Percentiles rank a stretch among this genome's conserved stretches.
Evolutionary conservation across 108 stramenopile genomes (phyloP).

Genomic region (Nitzschia sp.): DNA sequence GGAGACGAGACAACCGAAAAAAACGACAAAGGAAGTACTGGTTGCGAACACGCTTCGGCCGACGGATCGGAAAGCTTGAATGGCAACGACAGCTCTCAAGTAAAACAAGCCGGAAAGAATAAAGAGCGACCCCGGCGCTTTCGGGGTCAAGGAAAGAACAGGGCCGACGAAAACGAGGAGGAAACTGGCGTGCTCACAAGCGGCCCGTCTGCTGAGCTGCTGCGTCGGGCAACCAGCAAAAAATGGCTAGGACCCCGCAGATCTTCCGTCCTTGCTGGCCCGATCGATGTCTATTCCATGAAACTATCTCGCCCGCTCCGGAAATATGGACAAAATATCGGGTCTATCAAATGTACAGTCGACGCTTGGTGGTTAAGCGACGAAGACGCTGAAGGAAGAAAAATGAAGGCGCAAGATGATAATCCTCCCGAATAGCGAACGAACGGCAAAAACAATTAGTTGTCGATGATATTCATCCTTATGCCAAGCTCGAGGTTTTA

Average conservation of each 20-base stretch:
- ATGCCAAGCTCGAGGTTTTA: too few species aligned
- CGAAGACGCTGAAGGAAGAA: background rate
- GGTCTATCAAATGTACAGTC: slow-evolving; percentile 33
- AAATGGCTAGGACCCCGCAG: background rate
- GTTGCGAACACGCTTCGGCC: too few species aligned
- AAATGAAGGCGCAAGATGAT: background rate
- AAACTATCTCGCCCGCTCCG: slow-evolving; percentile 25
- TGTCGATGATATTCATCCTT: too few species aligned
- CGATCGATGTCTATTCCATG: slow-evolving; percentile 16
- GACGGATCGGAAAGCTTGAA: background rate
- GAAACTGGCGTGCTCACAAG: background rate
- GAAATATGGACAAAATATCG: slow-evolving; percentile 41
- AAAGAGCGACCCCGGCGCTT: background rate
- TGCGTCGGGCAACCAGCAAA: background rate
- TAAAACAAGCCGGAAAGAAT: background rate
- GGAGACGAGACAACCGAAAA: background rate
- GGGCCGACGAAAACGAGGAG: background rate
- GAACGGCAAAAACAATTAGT: background rate
- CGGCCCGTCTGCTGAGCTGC: slow-evolving; percentile 1
- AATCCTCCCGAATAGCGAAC: background rate
- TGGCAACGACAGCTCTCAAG: background rate
- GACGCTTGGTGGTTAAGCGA: slow-evolving; percentile 46
- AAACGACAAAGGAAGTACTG: background rate
- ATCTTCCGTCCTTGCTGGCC: background rate
- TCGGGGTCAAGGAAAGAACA: background rate